These are phyloP conservation scores for Pseudocercospora cruenta DNA, from an alignment of 2,329 filamentous ascomycete species.

Conservation along the genomic window DNA sequence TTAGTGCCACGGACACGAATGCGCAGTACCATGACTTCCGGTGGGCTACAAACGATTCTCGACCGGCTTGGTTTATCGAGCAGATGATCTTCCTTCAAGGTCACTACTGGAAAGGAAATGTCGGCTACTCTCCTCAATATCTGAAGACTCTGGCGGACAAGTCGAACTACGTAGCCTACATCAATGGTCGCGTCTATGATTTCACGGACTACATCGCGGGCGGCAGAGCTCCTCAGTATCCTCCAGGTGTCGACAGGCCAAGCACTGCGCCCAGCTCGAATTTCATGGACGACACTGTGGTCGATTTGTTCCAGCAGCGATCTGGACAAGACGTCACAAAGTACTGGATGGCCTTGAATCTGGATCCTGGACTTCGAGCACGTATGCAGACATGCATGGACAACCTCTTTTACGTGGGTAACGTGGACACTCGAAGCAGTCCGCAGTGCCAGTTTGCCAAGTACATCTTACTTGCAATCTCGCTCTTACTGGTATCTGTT, in stretches of 20 bases:
- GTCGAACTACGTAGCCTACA: slow-evolving; percentile 69
- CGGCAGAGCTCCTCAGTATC: slow-evolving; percentile 67
- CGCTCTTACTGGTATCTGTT: slow-evolving; percentile 75
- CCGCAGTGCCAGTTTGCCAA: slow-evolving; percentile 81
- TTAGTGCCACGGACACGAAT: slow-evolving; percentile 71
- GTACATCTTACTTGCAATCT: slow-evolving; percentile 86
- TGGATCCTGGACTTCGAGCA: slow-evolving; percentile 60
- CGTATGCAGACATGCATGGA: slow-evolving; percentile 84
- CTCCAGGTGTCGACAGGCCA: slow-evolving; percentile 56
- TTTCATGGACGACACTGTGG: slow-evolving; percentile 79
- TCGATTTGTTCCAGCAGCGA: slow-evolving; percentile 74
- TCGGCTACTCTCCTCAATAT: slow-evolving; percentile 81
- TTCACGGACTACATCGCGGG: slow-evolving; percentile 80
- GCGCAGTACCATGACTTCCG: slow-evolving; percentile 91
- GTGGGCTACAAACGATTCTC: slow-evolving; percentile 75
- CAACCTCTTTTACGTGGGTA: slow-evolving; percentile 92
- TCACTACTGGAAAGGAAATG: slow-evolving; percentile 81
- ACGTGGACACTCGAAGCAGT: slow-evolving; percentile 89
- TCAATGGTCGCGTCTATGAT: slow-evolving; percentile 83
- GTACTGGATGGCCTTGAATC: slow-evolving; percentile 72
- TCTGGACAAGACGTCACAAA: slow-evolving; percentile 81
- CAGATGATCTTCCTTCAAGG: slow-evolving; percentile 77
- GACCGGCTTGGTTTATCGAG: slow-evolving; percentile 90
- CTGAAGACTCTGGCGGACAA: slow-evolving; percentile 65
- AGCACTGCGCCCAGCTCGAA: slow-evolving; percentile 59